These are phyloP conservation scores for Boletus subcaerulescens DNA, from an alignment of 768 basidiomycete species.

Conservation along the genomic window DNA sequence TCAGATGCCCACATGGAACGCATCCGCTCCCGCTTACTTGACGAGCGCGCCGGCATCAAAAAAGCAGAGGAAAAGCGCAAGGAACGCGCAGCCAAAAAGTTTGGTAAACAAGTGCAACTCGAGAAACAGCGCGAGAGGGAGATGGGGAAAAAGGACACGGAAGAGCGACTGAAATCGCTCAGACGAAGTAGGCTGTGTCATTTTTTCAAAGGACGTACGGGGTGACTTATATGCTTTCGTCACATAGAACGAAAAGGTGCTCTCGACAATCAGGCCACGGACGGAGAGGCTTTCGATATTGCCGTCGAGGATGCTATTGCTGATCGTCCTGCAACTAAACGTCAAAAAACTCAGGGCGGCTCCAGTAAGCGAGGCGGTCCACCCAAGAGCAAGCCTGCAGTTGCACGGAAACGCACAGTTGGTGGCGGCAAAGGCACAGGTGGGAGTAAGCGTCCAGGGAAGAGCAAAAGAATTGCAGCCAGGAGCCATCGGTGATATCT, in stretches of 20 bases:
- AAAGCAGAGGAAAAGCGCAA: conserved; percentile 88
- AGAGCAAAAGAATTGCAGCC: conserved; percentile 50
- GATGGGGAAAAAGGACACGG: conserved; percentile 87
- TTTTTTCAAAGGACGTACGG: neutral
- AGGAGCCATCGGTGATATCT: conserved; percentile 32
- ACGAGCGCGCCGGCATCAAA: conserved; percentile 86
- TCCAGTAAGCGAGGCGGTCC: conserved; percentile 32
- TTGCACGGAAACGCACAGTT: conserved; percentile 1
- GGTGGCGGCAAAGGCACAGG: conserved; percentile 25
- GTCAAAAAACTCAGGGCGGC: conserved; percentile 32
- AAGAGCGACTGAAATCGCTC: conserved; percentile 78
- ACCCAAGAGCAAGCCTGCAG: conserved; percentile 44
- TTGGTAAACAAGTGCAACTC: conserved; percentile 94
- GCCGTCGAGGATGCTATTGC: conserved; percentile 87
- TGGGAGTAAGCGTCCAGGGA: conserved; percentile 54
- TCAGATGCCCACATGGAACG: conserved; percentile 97
- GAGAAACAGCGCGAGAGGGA: conserved; percentile 93
- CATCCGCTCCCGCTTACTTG: conserved; percentile 83
- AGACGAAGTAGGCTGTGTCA: conserved; percentile 67
- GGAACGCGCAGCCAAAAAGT: conserved; percentile 95
- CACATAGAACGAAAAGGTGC: conserved; percentile 77
- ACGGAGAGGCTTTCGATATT: conserved; percentile 72
- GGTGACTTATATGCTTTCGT: conserved; percentile 3
- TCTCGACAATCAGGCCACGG: conserved; percentile 59
- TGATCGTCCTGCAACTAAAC: conserved; percentile 63